phyloP scores from a whole-genome alignment of 2,329 filamentous ascomycete species.

The Colletotrichum sp. region DNA sequence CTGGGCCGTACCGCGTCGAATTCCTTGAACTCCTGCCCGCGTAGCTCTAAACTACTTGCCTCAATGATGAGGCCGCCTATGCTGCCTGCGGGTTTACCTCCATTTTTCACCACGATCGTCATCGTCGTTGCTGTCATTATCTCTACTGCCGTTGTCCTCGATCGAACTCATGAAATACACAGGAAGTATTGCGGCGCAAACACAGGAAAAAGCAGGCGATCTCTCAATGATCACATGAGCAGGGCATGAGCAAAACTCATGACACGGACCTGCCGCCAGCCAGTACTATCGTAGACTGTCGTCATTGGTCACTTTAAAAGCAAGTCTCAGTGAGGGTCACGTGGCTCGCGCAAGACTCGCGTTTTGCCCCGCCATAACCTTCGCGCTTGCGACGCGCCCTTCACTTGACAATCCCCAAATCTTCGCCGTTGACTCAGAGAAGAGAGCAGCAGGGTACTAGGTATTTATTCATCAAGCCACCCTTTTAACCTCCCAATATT shows the following conservation, averaged over 20 bases:
- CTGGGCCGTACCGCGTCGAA: background rate
- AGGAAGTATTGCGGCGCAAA: background rate
- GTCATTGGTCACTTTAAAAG: background rate
- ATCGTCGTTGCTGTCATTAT: background rate
- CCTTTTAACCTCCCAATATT: fast-evolving
- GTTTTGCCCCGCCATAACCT: background rate
- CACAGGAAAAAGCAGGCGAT: too few relatives aligned
- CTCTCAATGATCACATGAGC: too few relatives aligned
- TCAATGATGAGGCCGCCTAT: background rate
- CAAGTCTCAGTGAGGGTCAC: background rate
- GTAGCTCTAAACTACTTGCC: background rate
- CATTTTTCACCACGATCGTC: background rate
- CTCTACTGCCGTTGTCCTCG: background rate
- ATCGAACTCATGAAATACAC: background rate
- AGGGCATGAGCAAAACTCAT: background rate
- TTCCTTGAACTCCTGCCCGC: background rate
- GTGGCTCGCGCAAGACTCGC: slow-evolving; percentile 1
- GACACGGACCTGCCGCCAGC: background rate
- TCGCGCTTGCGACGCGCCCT: slow-evolving; percentile 18
- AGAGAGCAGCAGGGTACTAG: too few relatives aligned
- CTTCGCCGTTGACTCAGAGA: background rate
- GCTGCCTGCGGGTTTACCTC: background rate
- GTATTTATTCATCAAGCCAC: background rate
- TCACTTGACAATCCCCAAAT: slow-evolving; percentile 6
- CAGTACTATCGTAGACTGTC: background rate